Base-by-base conservation (phyloP, 208 protist species). In the Crithidia bombi region DNA sequence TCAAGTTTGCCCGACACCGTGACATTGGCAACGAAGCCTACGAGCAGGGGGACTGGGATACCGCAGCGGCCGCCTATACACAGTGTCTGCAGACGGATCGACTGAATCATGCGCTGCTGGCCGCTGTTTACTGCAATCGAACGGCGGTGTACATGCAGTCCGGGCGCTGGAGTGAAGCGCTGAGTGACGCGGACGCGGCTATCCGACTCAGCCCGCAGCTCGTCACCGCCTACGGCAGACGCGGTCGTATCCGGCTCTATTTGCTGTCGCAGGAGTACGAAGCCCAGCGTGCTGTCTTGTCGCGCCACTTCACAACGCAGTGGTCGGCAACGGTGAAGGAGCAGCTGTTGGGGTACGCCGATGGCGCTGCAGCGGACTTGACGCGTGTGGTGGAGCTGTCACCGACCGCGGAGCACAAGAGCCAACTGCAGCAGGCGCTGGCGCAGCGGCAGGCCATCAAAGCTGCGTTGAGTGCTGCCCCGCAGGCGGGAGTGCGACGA, bases 71-170 rank as follows among this genome's bases (percentile, higher is more conserved):
- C 19, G 87, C 83, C 39, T 93, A 95, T 73, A 89, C 87, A 17
- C 79, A 74, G 25, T 88, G 82, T 64, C 81, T 94, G 39, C 64
- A 82, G 35, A 47, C 87, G 36, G 85, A 92, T 74, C 76, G 82
- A 46, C 63, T 65, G 21, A 94, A 95, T 68, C 54, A 66, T 23
- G 86, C 81, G 17, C 79, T 96, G 19, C 66, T 91, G 26, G 78
- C 84, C 23, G 68, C 83, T 30, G 87, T 85, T 5, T 84, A 93
- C 69, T 91, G 87, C 69, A 94, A 95, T 57, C 87, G 92, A 17
- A 82, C 89, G 19, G 87, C 92, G n/a, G 82, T 88, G 38, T 83
- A 79, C 51, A 93, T 94, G 73, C 87, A 96, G 76, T 56, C 66
- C 30, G 80, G 75, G 0, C 73, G 81, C 12, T 93, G 80, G 85